Base-by-base conservation (phyloP, 1,284 basidiomycete species). In the Ceratobasidium sp. region DNA sequence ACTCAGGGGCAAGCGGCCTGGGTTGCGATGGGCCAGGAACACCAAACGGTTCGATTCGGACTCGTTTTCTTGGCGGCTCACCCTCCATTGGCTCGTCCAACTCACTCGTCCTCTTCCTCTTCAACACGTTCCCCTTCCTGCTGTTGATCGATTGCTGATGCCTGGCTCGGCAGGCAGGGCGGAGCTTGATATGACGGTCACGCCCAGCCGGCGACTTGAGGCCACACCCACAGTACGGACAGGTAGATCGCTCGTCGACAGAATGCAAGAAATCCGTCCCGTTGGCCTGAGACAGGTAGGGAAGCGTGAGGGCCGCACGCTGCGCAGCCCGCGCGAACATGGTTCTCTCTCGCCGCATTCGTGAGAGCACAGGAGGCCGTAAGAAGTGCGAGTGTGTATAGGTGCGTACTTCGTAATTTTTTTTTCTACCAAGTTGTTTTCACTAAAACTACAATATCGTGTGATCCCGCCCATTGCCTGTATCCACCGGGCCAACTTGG, bases 301-400 rank as follows among this genome's bases (percentile, higher is more conserved):
- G 41, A 22, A 63, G 27, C 1, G 13, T 16, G 19, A 63, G 27
- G 1, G 41, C 43, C 6, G 41, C 61, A 41, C 43, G 43, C 1
- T 41, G 61, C 19, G 61, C 39, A 4, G 61, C 61, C 19, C 43
- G 61, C 9, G 61, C 43, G n/a, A 49, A 64, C 46, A 64, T 64
- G 5, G 39, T 29, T 13, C 27, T 11, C 7, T 29, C 27, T 19
- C 43, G 27, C 14, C 6, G 22, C 62, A 64, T 64, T 49, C n/a
- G 6, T 16, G 31, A 19, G 8, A n/a, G 56, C 22, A 11, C 7
- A 3, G 48, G 48, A 49, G 19, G 48, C 19, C n/a, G 48, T n/a
- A 22, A 3, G 19, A 19, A 22, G 48, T 49, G 48, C 19, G 43
- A 46, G 43, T 19, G 19, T 9, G 43, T 14, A 46, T 46, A 9